These are phyloP conservation scores for Bimuria novae-zelandiae DNA, from an alignment of 2,329 filamentous ascomycete species.

Conservation along the genomic window DNA sequence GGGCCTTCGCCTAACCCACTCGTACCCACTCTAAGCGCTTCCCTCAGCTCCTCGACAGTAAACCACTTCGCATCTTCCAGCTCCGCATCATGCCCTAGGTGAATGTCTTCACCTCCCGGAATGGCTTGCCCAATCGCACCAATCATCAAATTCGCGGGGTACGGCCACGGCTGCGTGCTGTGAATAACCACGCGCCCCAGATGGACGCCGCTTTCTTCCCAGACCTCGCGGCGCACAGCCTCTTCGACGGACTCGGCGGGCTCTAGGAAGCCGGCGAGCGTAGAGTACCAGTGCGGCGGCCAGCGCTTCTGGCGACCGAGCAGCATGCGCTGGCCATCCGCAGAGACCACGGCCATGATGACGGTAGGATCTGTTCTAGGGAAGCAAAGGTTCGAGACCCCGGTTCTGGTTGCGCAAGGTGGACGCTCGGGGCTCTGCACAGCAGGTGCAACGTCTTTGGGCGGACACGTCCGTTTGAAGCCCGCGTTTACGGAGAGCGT, in stretches of 20 bases:
- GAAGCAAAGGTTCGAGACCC: conserved; percentile 88
- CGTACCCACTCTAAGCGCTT: conserved; percentile 71
- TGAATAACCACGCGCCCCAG: conserved; percentile 57
- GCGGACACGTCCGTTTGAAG: conserved; percentile 79
- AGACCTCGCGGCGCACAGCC: conserved; percentile 56
- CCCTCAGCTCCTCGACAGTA: conserved; percentile 74
- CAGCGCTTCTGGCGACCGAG: conserved; percentile 85
- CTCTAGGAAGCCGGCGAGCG: conserved; percentile 66
- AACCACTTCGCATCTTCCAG: conserved; percentile 92
- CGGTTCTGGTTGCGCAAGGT: conserved; percentile 79
- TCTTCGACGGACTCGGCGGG: conserved; percentile 58
- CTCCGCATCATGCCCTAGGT: conserved; percentile 86
- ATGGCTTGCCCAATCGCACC: conserved; percentile 82
- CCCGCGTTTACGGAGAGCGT: conserved; percentile 80
- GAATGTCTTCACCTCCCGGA: conserved; percentile 78
- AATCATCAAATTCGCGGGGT: conserved; percentile 59
- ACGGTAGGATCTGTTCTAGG: conserved; percentile 92
- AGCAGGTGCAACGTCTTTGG: conserved; percentile 64
- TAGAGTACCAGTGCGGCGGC: conserved; percentile 85
- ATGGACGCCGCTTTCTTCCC: conserved; percentile 55
- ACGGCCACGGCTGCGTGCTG: conserved; percentile 59
- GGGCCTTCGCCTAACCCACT: conserved; percentile 69
- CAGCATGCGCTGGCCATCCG: conserved; percentile 75
- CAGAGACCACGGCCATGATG: conserved; percentile 89
- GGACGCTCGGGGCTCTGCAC: conserved; percentile 58